These are phyloP conservation scores for Theobroma cacao DNA, from an alignment of 345 rosid genomes.

Conservation along the genomic window DNA sequence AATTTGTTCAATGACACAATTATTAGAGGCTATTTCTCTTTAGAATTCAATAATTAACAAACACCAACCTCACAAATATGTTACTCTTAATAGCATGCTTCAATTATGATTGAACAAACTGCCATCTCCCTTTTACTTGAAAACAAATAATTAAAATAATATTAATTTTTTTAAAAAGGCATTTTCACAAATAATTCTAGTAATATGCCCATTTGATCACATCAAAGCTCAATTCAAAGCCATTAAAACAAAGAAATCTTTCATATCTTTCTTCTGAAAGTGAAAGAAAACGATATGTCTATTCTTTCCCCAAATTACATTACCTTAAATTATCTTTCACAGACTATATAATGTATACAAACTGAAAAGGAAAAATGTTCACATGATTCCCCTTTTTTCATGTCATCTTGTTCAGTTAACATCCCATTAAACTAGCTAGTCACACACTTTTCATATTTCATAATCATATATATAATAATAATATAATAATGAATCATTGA, in stretches of 20 bases:
- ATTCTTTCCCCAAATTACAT: neutral
- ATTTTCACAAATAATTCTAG: neutral
- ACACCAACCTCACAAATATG: neutral
- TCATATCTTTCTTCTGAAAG: neutral
- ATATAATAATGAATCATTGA: neutral
- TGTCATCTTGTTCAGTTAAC: neutral
- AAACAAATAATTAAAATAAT: neutral
- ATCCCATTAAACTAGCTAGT: neutral
- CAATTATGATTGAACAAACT: neutral
- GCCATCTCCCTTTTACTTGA: neutral
- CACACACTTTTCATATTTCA: neutral
- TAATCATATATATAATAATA: neutral
- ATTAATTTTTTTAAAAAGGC: neutral
- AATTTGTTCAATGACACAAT: neutral
- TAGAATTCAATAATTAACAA: neutral
- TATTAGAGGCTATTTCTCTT: neutral
- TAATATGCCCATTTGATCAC: neutral
- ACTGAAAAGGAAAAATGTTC: neutral
- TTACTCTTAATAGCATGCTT: neutral
- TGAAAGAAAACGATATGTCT: neutral
- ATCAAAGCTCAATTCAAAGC: neutral
- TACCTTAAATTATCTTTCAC: neutral
- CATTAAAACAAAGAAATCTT: neutral
- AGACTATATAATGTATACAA: neutral
- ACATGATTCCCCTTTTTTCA: neutral